Percentiles rank a stretch among this genome's conserved stretches.
Conservation (phyloP, 2,329 filamentous ascomycete species). For the Incumbomyces lentus region DNA sequence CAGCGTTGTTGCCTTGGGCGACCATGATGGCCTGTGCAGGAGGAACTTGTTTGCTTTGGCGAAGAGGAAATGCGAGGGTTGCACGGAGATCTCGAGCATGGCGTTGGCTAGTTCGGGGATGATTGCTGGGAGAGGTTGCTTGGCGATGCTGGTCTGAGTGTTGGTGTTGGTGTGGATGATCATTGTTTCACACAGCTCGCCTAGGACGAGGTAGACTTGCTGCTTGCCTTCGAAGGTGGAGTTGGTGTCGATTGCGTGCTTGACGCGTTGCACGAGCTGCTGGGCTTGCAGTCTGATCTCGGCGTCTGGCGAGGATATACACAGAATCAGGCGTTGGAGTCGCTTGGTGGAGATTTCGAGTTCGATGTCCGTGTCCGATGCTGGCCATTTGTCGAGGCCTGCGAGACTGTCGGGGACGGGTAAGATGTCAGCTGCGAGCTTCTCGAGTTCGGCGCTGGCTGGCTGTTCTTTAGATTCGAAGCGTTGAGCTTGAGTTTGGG, state of each 20-base stretch:
- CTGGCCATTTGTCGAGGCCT: constrained; percentile 33
- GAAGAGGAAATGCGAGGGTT: constrained; percentile 74
- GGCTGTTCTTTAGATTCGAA: not conserved
- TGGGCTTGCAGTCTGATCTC: constrained; percentile 72
- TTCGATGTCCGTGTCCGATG: constrained; percentile 59
- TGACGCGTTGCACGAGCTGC: constrained; percentile 48
- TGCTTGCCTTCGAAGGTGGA: constrained; percentile 50
- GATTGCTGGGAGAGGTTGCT: constrained; percentile 56
- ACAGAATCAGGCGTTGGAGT: constrained; percentile 57
- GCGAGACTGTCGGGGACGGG: constrained; percentile 33
- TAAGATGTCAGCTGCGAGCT: constrained; percentile 43
- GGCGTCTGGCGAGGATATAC: constrained; percentile 63
- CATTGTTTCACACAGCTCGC: constrained; percentile 65
- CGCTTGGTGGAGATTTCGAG: constrained; percentile 70
- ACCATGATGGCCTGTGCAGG: constrained; percentile 67
- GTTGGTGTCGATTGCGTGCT: constrained; percentile 44
- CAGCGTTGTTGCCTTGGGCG: constrained; percentile 43
- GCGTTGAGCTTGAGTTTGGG: not conserved
- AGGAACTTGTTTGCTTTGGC: constrained; percentile 78
- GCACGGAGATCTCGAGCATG: constrained; percentile 58
- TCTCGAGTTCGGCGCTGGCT: constrained; percentile 38
- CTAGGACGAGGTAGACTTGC: constrained; percentile 62
- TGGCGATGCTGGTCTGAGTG: no score
- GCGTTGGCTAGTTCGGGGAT: constrained; percentile 66
- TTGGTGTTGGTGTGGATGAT: constrained; percentile 1